Percentiles rank a stretch among this genome's conserved stretches.
phyloP scores from a whole-genome alignment of 2,329 filamentous ascomycete genomes.

The Colletotrichum sp. region DNA sequence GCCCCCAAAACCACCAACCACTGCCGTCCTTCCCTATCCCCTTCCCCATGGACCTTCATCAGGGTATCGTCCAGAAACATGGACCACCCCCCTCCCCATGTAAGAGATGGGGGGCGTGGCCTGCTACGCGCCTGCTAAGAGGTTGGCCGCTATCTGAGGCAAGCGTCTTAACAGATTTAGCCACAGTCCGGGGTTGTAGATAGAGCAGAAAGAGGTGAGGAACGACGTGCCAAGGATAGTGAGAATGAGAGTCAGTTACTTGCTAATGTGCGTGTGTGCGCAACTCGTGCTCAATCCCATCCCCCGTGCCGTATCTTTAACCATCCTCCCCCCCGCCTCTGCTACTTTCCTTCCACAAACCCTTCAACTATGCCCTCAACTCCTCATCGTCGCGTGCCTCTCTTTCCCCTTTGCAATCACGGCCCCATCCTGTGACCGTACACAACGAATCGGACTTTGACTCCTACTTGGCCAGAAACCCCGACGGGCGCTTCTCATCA shows the following conservation, averaged over 20 bases:
- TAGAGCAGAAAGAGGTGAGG: not conserved
- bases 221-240: constrained; percentile 1
- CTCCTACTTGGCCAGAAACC: not conserved
- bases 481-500: not conserved
- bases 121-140: constrained; percentile 7
- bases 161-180: constrained; percentile 1
- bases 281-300: not conserved
- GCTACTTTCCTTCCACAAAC: not conserved
- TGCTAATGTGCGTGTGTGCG: not conserved
- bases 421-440: not conserved
- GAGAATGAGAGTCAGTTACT: constrained; percentile 8
- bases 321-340: not conserved
- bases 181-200: constrained; percentile 6
- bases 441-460: not conserved
- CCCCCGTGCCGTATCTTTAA: constrained; percentile 1
- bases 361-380: not conserved
- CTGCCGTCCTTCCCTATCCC: not conserved
- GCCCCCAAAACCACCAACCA: not conserved
- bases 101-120: constrained; percentile 1
- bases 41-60: not conserved
- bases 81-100: not conserved
- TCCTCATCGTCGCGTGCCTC: not conserved
- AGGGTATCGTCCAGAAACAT: not conserved
- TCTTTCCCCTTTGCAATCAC: not conserved
- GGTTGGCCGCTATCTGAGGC: not conserved